Conservation (phyloP, 805 yeast genomes). For the Candida ascalaphidarum region DNA sequence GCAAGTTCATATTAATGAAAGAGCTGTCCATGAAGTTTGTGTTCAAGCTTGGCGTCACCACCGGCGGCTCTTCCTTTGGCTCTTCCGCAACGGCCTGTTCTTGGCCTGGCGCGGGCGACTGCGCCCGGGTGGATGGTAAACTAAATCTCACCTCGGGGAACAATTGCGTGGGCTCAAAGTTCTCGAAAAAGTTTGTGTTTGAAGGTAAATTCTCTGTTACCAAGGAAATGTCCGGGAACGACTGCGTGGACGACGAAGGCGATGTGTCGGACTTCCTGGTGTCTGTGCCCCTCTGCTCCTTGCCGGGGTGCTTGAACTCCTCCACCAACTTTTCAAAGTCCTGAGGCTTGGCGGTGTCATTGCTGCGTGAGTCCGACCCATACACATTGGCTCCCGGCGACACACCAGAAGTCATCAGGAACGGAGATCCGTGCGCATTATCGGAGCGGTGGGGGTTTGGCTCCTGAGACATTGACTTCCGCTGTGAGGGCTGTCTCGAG, state of each 20-base stretch:
- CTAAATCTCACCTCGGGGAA: constrained; percentile 36
- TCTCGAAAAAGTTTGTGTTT: constrained; percentile 35
- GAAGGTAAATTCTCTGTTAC: constrained; percentile 46
- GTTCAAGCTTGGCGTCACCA: constrained; percentile 17
- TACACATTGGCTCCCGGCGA: constrained; percentile 2
- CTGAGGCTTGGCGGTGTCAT: constrained; percentile 4
- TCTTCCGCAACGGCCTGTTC: no score
- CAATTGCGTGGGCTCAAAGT: constrained; percentile 50
- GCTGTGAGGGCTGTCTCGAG: background rate
- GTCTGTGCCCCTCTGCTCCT: constrained; percentile 1
- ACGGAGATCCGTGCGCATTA: no score
- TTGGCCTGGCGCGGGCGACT: constrained; percentile 21
- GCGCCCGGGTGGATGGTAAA: constrained; percentile 27
- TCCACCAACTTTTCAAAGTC: constrained; percentile 26
- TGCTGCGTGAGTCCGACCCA: background rate
- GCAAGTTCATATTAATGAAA: constrained; percentile 35
- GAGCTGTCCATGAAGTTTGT: constrained; percentile 34
- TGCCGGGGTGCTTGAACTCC: constrained; percentile 15
- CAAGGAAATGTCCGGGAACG: constrained; percentile 47
- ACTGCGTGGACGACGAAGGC: constrained; percentile 25
- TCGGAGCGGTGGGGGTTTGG: no score
- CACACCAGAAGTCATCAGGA: constrained; percentile 2
- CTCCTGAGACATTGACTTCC: no score
- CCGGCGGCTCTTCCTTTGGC: no score
- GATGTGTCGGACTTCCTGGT: constrained; percentile 15